phyloP scores from a whole-genome alignment of 768 basidiomycete species.

The Russula foetens region DNA sequence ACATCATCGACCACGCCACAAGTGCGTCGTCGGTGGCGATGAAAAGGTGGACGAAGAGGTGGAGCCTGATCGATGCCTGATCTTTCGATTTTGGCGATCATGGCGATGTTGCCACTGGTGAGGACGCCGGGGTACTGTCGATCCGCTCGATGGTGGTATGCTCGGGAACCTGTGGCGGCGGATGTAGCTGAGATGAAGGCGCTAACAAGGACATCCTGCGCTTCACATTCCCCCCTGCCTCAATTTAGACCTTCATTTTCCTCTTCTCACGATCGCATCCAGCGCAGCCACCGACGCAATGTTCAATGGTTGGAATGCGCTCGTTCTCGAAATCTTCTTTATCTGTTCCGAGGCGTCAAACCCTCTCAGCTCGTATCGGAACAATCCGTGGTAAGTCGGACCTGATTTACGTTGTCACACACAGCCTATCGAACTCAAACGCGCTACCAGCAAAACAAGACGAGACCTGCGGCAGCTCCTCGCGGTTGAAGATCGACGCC shows the following conservation, averaged over 20 bases:
- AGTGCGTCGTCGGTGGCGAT: too few relatives aligned
- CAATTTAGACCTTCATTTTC: slow-evolving; percentile 63
- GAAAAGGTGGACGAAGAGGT: too few relatives aligned
- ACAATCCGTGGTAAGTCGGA: slow-evolving; percentile 50
- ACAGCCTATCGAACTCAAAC: not conserved
- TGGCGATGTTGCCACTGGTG: too few relatives aligned
- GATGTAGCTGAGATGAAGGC: too few relatives aligned
- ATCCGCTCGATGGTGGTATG: too few relatives aligned
- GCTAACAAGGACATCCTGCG: too few relatives aligned
- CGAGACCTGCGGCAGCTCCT: slow-evolving; percentile 69
- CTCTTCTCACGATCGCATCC: slow-evolving; percentile 80
- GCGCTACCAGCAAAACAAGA: slow-evolving; percentile 48
- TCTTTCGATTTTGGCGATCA: too few relatives aligned
- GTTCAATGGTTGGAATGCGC: slow-evolving; percentile 79
- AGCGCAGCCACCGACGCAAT: slow-evolving; percentile 70
- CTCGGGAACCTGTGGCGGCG: too few relatives aligned
- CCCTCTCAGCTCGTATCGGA: slow-evolving; percentile 51
- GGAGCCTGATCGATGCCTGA: too few relatives aligned
- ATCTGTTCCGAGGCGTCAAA: slow-evolving; percentile 76
- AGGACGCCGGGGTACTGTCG: too few relatives aligned
- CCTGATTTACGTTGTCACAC: not conserved
- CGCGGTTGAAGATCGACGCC: slow-evolving; percentile 61
- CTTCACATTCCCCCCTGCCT: too few relatives aligned
- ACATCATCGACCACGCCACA: too few relatives aligned
- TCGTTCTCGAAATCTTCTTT: slow-evolving; percentile 90